Conservation (phyloP, 768 basidiomycete genomes). For the Clavaria fumosa region DNA sequence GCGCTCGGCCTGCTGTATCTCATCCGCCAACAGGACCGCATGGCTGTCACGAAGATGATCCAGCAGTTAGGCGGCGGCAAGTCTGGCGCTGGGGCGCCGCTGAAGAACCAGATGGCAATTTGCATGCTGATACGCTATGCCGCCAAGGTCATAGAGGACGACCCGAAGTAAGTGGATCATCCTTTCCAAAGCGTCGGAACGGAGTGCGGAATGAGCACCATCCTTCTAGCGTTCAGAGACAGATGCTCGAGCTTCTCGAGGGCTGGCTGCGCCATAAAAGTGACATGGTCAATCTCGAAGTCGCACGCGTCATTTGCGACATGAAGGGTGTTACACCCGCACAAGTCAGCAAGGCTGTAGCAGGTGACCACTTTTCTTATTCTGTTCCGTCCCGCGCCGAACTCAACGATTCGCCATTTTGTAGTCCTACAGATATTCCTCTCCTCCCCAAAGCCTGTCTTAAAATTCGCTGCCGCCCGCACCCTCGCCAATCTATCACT, state of each 20-base stretch:
- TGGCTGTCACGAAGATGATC: conserved; percentile 99
- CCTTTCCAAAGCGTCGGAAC: neutral
- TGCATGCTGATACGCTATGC: conserved; percentile 98
- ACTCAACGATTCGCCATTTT: neutral
- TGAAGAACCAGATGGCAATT: conserved; percentile 93
- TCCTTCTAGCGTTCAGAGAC: conserved; percentile 62
- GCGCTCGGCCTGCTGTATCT: conserved; percentile 86
- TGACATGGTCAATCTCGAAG: conserved; percentile 99
- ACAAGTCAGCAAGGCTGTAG: conserved; percentile 77
- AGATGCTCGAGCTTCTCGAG: conserved; percentile 88
- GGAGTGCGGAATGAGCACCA: too few species aligned
- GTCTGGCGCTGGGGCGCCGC: conserved; percentile 62
- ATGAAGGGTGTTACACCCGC: conserved; percentile 69
- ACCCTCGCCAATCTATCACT: conserved; percentile 84
- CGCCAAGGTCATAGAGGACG: conserved; percentile 97
- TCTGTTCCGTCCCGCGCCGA: conserved; percentile 6
- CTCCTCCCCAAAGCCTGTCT: conserved; percentile 83
- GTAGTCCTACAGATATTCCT: conserved; percentile 90
- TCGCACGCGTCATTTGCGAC: conserved; percentile 93
- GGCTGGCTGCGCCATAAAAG: conserved; percentile 96
- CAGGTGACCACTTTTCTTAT: conserved; percentile 43
- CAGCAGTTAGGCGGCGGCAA: conserved; percentile 90
- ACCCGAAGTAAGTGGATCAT: conserved; percentile 66
- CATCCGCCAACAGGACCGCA: conserved; percentile 93
- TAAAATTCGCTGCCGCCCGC: conserved; percentile 95